These are phyloP conservation scores for Tuber borchii DNA, from an alignment of 495 filamentous ascomycete genomes.

Conservation along the genomic window DNA sequence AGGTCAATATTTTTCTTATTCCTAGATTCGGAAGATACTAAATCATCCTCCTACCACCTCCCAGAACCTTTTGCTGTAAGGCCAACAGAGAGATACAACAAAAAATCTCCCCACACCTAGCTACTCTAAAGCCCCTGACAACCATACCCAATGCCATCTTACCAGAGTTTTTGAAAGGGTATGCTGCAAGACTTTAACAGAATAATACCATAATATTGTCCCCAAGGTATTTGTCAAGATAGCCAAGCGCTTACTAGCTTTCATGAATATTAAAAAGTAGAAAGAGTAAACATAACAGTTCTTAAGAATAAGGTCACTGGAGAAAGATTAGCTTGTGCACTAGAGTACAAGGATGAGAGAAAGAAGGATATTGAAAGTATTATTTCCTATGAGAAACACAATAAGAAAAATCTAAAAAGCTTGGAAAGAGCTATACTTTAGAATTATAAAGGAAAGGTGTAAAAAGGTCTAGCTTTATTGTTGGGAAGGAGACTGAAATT, in stretches of 20 bases:
- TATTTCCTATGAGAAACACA: too few species aligned
- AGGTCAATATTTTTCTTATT: neutral
- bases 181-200: neutral
- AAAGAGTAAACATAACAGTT: neutral
- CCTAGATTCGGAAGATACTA: neutral
- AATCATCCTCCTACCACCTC: neutral
- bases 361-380: too few species aligned
- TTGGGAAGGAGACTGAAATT: too few species aligned
- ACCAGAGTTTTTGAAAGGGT: neutral
- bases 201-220: neutral
- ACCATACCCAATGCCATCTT: neutral
- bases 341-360: neutral
- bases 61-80: neutral
- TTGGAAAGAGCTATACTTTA: too few species aligned
- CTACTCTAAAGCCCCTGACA: neutral
- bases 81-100: neutral
- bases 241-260: neutral
- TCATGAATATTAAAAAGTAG: constrained; percentile 3
- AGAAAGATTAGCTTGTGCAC: neutral
- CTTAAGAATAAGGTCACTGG: neutral
- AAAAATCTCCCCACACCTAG: neutral
- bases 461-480: too few species aligned
- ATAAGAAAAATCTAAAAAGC: too few species aligned
- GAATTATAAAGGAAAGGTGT: too few species aligned
- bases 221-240: neutral